phyloP scores from a whole-genome alignment of 2,329 filamentous ascomycete species.

The Teratosphaeria nubilosa region DNA sequence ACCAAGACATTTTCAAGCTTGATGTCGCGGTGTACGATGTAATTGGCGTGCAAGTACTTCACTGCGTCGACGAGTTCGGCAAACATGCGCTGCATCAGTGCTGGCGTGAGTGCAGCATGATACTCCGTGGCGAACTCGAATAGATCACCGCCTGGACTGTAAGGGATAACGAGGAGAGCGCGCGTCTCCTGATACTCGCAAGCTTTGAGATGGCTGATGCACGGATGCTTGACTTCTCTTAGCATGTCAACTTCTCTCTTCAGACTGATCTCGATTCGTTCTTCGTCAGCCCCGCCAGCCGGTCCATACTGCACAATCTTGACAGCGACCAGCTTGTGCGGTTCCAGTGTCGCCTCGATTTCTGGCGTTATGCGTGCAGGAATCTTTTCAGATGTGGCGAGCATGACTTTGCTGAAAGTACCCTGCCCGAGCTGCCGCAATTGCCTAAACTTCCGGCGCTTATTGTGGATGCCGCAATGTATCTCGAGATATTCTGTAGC shows the following conservation, averaged over 20 bases:
- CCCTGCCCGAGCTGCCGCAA: conserved; percentile 78
- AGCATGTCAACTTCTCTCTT: conserved; percentile 94
- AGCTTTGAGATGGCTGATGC: conserved; percentile 80
- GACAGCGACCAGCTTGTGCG: conserved; percentile 80
- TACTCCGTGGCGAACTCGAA: conserved; percentile 81
- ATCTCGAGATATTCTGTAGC: conserved; percentile 34
- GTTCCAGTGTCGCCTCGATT: conserved; percentile 45
- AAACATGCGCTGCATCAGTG: conserved; percentile 74
- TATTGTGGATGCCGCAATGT: conserved; percentile 54
- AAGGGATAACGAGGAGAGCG: conserved; percentile 77
- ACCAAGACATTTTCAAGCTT: conserved; percentile 97
- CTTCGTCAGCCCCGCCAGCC: conserved; percentile 83
- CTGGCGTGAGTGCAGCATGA: conserved; percentile 55
- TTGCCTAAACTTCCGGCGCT: conserved; percentile 67
- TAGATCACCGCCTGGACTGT: conserved; percentile 87
- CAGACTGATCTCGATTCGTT: conserved; percentile 83
- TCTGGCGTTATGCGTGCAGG: conserved; percentile 27
- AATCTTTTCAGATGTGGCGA: conserved; percentile 69
- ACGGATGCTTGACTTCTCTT: conserved; percentile 77
- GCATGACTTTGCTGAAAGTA: conserved; percentile 87
- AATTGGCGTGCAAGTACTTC: conserved; percentile 70
- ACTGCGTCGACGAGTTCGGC: conserved; percentile 79
- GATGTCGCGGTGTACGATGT: conserved; percentile 92
- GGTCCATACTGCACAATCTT: conserved; percentile 95
- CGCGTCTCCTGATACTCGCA: conserved; percentile 77